Evolutionary conservation across 768 basidiomycete species (phyloP), one percentile per base, ranked within the genome.

Genomic region (Strobilomyces confusus): DNA sequence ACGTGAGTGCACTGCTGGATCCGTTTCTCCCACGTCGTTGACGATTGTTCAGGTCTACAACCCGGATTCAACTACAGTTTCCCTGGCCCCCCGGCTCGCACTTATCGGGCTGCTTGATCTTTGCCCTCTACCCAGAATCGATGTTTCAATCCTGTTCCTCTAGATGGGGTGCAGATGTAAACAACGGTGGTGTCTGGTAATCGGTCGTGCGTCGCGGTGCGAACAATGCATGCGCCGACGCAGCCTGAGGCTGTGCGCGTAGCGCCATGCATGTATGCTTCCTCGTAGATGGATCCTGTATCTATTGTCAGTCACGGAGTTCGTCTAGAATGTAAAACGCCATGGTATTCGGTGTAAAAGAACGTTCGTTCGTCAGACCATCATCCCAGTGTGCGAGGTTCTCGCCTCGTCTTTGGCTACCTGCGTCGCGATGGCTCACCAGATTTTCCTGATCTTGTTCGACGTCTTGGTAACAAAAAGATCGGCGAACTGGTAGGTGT

Each of bases 61-160:
- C 56, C 60, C 1, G 58, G 56, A 0, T 41, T 60, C 17, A 47
- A 8, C 12, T 84, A 84, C 61, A 56, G 51, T 12, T 82, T 81
- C 73, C 82, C 82, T 14, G 81, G 82, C 3, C 81, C 33, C 52
- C 55, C 19, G 19, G 36, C 9, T 40, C 53, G 3, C 60, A 64
- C 44, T 65, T 15, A 57, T 20, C 14, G 29, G 37, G 22, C 22
- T 42, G n/a, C 20, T 3, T 13, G 9, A 13, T 4, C 22, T 7
- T 23, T 6, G 8, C 14, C 22, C 20, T 32, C 17, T 17, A 15
- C 1, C 33, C 23, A 5, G 15, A 15, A 8, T 17, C 19, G 29
- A 40, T 25, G 12, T 25, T 14, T 23, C 22, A 4, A 6, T 30
- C 8, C 15, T 19, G 38, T 44, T 20, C 43, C 50, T 52, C 59